phyloP scores from a whole-genome alignment of 2,329 filamentous ascomycete genomes.

The Colletotrichum phormii region DNA sequence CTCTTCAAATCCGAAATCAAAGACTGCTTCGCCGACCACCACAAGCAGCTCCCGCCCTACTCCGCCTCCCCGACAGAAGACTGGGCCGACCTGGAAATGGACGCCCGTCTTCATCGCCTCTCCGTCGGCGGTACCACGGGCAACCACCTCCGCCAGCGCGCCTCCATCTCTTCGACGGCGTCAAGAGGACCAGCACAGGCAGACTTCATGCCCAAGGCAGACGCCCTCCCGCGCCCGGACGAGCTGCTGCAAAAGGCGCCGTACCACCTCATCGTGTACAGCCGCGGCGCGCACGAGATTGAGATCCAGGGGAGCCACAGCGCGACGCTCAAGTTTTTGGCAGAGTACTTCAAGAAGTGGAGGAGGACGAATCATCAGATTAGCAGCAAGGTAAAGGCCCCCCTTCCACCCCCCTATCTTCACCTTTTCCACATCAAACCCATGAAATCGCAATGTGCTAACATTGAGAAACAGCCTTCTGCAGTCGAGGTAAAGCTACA shows the following conservation, averaged over 20 bases:
- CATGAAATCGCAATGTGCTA: neutral
- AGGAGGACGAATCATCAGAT: conserved; percentile 55
- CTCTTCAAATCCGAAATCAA: conserved; percentile 50
- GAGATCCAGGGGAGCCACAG: conserved; percentile 61
- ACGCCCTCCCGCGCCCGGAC: conserved; percentile 57
- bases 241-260: conserved; percentile 60
- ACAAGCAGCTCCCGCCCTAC: conserved; percentile 29
- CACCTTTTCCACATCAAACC: neutral
- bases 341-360: conserved; percentile 61
- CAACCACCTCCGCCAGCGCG: neutral
- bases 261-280: conserved; percentile 57
- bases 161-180: neutral
- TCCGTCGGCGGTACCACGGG: conserved; percentile 31
- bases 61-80: conserved; percentile 41
- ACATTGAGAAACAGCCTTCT: conserved; percentile 49
- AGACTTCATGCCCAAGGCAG: conserved; percentile 54
- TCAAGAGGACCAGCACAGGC: neutral
- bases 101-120: conserved; percentile 42
- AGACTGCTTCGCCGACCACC: conserved; percentile 48
- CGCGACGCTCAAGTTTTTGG: conserved; percentile 56
- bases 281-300: conserved; percentile 45
- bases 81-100: conserved; percentile 57
- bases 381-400: conserved; percentile 46
- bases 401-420: neutral
- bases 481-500: conserved; percentile 54